Conservation (phyloP, 345 rosid genomes). For the Citrus unshiu region DNA sequence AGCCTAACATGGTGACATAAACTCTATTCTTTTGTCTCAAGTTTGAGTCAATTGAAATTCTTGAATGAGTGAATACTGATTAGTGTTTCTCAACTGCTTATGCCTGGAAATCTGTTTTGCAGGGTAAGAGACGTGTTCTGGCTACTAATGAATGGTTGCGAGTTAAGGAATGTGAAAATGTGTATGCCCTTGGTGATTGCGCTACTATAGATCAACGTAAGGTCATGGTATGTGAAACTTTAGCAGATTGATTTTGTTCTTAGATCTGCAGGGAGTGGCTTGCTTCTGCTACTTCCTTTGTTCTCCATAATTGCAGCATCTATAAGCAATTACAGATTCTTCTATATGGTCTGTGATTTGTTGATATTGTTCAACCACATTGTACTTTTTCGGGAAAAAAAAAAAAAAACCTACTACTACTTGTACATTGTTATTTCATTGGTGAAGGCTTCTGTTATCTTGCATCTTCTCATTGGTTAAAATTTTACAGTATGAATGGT, state of each 20-base stretch:
- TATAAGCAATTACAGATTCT: neutral
- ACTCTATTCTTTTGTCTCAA: neutral
- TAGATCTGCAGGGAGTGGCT: neutral
- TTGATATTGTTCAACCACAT: neutral
- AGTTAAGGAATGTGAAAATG: slow-evolving; percentile 76
- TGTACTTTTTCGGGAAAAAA: no score
- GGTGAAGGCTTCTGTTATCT: neutral
- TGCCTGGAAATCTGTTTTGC: slow-evolving; percentile 14
- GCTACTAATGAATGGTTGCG: slow-evolving; percentile 88
- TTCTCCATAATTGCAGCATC: neutral
- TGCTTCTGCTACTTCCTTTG: slow-evolving; percentile 1
- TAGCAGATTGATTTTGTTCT: slow-evolving; percentile 4
- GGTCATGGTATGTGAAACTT: slow-evolving; percentile 55
- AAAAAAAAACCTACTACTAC: neutral
- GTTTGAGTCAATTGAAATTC: neutral
- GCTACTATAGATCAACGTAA: slow-evolving; percentile 88
- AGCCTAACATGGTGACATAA: neutral
- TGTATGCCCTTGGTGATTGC: slow-evolving; percentile 93
- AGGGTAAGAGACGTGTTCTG: slow-evolving; percentile 67
- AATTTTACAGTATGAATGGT: neutral
- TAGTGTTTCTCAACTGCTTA: slow-evolving; percentile 1
- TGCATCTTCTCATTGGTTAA: neutral
- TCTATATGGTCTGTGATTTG: neutral
- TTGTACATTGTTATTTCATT: neutral
- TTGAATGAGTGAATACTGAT: neutral